phyloP scores from a whole-genome alignment of 306 rosid species.

The Cucurbita moschata region DNA sequence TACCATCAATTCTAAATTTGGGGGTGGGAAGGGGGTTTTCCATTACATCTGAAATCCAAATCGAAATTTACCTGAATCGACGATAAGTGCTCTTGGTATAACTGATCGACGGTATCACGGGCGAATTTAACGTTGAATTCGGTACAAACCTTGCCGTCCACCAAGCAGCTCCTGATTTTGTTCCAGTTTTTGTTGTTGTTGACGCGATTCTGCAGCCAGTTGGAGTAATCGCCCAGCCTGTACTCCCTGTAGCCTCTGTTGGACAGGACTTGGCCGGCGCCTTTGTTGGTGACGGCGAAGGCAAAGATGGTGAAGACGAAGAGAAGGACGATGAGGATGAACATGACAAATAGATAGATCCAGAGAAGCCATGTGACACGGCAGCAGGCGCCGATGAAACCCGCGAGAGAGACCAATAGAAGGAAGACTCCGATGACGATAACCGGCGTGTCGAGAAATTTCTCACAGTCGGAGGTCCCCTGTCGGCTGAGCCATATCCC shows the following conservation, averaged over 20 bases:
- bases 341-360: conserved; percentile 65
- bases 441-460: conserved; percentile 44
- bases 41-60: background rate
- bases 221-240: conserved; percentile 64
- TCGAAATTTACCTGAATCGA: conserved; percentile 47
- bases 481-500: conserved; percentile 60
- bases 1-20: background rate
- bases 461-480: conserved; percentile 45
- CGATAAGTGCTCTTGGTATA: conserved; percentile 23
- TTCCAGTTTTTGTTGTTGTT: conserved; percentile 35
- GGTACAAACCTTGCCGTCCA: conserved; percentile 36
- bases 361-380: conserved; percentile 55
- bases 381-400: conserved; percentile 66
- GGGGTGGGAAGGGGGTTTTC: background rate
- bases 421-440: conserved; percentile 52
- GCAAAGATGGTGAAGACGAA: conserved; percentile 52
- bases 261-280: conserved; percentile 39
- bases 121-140: background rate
- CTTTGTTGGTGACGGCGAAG: conserved; percentile 51
- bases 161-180: conserved; percentile 47
- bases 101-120: conserved; percentile 5
- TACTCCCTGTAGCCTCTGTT: conserved; percentile 52
- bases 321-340: conserved; percentile 51
- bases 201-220: conserved; percentile 72
- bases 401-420: conserved; percentile 48